Conservation (phyloP, 495 filamentous ascomycete genomes). For the Penicillium argentinense region DNA sequence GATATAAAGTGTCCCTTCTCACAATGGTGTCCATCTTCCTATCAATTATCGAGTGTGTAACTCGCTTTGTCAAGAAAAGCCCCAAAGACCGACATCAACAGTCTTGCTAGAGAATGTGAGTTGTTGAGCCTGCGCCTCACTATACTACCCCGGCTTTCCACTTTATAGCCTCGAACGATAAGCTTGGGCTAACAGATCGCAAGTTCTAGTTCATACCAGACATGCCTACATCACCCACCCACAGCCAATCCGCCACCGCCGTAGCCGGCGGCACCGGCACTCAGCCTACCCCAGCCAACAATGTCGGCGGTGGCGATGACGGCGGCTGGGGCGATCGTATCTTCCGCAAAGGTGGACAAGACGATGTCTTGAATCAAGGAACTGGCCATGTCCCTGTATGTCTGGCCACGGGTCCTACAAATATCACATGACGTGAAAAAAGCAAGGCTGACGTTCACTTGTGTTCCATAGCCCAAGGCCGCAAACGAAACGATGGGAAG, state of each 20-base stretch:
- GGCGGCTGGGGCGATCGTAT: slow-evolving; percentile 20
- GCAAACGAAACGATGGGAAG: slow-evolving; percentile 27
- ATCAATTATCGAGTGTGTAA: slow-evolving; percentile 8
- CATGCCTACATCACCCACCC: slow-evolving; percentile 15
- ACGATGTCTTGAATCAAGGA: slow-evolving; percentile 15
- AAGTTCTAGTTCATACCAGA: not conserved
- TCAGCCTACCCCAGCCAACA: slow-evolving; percentile 36
- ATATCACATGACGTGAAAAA: not conserved
- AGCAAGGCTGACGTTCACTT: not conserved
- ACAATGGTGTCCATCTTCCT: slow-evolving; percentile 8
- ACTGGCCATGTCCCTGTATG: slow-evolving; percentile 27
- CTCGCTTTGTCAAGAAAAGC: slow-evolving; percentile 6
- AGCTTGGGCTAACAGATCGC: not conserved
- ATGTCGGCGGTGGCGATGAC: slow-evolving; percentile 22
- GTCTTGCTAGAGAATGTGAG: not conserved
- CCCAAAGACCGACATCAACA: slow-evolving; percentile 7
- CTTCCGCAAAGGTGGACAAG: slow-evolving; percentile 20
- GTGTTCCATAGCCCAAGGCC: slow-evolving; percentile 16
- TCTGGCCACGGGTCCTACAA: slow-evolving; percentile 7
- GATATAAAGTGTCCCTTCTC: not conserved
- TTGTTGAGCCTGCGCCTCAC: too few relatives aligned
- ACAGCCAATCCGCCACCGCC: slow-evolving; percentile 16
- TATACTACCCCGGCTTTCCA: too few relatives aligned
- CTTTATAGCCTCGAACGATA: too few relatives aligned
- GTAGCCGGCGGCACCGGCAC: slow-evolving; percentile 29